Base-by-base conservation (phyloP, 2,329 filamentous ascomycete species). In the Cryphonectria nitschkei region DNA sequence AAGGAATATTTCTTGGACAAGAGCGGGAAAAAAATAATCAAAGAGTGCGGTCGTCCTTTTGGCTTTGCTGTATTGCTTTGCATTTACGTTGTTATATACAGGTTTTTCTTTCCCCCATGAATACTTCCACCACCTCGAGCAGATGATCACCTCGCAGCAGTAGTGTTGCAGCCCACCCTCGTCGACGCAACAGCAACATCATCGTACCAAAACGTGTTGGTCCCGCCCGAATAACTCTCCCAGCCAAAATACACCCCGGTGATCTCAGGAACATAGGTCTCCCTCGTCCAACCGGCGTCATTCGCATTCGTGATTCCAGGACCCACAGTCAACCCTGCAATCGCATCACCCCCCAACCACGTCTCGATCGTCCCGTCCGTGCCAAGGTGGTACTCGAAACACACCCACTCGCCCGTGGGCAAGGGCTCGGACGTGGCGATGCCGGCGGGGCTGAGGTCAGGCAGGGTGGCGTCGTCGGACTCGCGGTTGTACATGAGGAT, bases 401-500 rank as follows among this genome's bases (percentile, higher is more conserved):
- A 90, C 74, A 88, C 80, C 86, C 87, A 90, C 2, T 72, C 70
- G 70, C 82, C 83, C 1, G 86, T 81, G 0, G 86, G 82, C 43
- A 90, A 83, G 2, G 83, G 80, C 1, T 78, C 80, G 3, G 87
- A 89, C 0, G 86, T 77, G 0, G 86, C 86, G 67, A 89, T 87
- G 16, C 88, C 88, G 37, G 88, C 81, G 0, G 88, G 88, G 0
- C 86, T 89, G 29, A 90, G 84, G 69, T 89, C 86, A 0, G 88
- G 88, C 0, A 90, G 84, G 0, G 88, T 90, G 0, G 88, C 88
- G 72, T 90, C 88, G 77, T 90, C 87, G 22, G 84, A 83, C 76
- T 90, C 88, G 77, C 87, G 87, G 82, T 90, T 90, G 82, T 86
- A 90, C 87, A 90, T 89, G 46, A 90, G 79, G 76, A 90, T 89